phyloP scores from a whole-genome alignment of 192 early-diverging fungal genomes.

The Dissophora ornata region DNA sequence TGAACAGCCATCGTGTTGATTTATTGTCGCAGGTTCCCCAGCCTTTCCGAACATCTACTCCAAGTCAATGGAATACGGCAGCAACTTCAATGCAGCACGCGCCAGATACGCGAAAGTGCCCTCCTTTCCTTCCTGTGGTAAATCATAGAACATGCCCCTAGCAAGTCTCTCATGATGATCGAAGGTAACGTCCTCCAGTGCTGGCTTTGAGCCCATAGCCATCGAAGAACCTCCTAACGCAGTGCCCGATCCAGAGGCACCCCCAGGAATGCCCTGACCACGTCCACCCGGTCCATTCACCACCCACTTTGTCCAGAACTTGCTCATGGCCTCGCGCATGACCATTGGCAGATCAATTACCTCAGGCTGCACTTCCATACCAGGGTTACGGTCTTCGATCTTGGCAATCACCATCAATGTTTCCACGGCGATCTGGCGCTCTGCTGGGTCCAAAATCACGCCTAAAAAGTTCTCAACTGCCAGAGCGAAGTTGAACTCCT shows the following conservation, averaged over 20 bases:
- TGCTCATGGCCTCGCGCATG: constrained; percentile 71
- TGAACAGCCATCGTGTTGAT: too few species aligned
- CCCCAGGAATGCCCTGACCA: constrained; percentile 18
- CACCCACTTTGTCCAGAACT: constrained; percentile 79
- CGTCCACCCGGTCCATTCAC: constrained; percentile 56
- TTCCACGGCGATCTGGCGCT: constrained; percentile 81
- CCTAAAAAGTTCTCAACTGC: constrained; percentile 81
- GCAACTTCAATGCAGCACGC: constrained; percentile 53
- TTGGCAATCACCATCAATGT: constrained; percentile 74
- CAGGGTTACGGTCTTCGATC: constrained; percentile 73
- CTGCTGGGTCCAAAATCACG: constrained; percentile 79
- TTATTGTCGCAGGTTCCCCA: too few species aligned
- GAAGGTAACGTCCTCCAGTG: constrained; percentile 59
- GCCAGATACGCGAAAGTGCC: constrained; percentile 77
- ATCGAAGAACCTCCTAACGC: background rate
- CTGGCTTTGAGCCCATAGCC: constrained; percentile 2
- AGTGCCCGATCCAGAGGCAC: constrained; percentile 37
- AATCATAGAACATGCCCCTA: constrained; percentile 82
- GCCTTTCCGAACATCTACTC: too few species aligned
- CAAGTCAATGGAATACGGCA: constrained; percentile 56
- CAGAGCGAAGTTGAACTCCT: constrained; percentile 87
- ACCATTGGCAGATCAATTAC: constrained; percentile 70
- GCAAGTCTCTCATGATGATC: constrained; percentile 73
- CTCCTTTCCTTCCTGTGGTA: constrained; percentile 71
- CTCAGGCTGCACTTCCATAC: constrained; percentile 56